Percentiles rank a stretch among this genome's conserved stretches.
These are phyloP conservation scores for Voacanga thouarsii DNA, from an alignment of 257 asterid species.

Conservation along the genomic window DNA sequence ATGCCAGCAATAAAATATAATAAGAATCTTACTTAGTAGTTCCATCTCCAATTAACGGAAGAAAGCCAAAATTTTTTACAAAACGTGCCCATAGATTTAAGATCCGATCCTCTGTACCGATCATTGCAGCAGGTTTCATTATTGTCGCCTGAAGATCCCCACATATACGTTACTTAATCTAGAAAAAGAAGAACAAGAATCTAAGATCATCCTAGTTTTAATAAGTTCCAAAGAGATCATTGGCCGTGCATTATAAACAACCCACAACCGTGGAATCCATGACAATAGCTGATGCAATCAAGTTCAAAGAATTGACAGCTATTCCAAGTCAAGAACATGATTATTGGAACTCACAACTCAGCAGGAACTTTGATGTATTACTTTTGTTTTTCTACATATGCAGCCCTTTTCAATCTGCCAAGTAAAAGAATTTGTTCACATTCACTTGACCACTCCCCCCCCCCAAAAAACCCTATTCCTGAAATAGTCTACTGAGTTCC, in stretches of 20 bases:
- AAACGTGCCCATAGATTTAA: conserved; percentile 91
- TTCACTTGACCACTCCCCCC: too few species aligned
- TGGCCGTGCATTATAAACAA: not conserved
- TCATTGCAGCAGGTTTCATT: conserved; percentile 86
- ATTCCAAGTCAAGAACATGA: not conserved
- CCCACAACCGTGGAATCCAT: not conserved
- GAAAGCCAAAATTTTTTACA: conserved; percentile 73
- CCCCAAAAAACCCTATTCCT: not conserved
- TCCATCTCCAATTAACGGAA: conserved; percentile 91
- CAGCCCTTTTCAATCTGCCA: not conserved
- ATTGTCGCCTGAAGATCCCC: conserved; percentile 66
- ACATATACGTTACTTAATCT: not conserved
- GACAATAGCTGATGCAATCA: not conserved
- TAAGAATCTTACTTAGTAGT: conserved; percentile 64
- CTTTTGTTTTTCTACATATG: not conserved
- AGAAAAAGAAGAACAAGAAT: not conserved
- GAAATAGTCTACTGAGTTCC: not conserved
- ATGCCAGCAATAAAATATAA: not conserved
- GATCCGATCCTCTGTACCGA: conserved; percentile 92
- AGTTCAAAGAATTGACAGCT: too few species aligned
- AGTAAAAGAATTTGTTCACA: not conserved
- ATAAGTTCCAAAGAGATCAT: not conserved
- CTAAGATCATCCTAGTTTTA: not conserved
- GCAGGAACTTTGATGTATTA: not conserved
- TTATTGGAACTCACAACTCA: not conserved